Evolutionary conservation across 2,329 filamentous ascomycete species (phyloP).

Genomic region (Neurospora crassa): DNA sequence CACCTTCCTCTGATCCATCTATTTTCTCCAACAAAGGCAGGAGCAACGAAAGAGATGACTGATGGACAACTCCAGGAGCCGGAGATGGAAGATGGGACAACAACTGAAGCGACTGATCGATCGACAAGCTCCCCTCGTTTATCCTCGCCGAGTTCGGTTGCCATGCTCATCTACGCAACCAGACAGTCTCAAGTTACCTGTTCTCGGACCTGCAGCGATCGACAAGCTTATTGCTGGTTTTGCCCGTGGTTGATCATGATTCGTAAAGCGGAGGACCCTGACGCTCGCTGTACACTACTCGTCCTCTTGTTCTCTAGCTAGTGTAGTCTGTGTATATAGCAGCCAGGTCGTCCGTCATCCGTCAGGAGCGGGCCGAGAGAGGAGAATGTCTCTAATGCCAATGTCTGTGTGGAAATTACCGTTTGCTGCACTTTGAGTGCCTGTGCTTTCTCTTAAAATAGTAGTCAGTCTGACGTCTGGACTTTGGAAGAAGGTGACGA

Average conservation of each 20-base stretch:
- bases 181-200: background rate
- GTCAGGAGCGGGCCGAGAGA: background rate
- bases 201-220: conserved; percentile 5
- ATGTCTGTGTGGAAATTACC: background rate
- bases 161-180: background rate
- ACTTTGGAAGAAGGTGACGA: background rate
- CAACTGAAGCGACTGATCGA: background rate
- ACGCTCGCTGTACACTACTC: background rate
- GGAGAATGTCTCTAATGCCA: background rate
- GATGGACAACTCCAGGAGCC: background rate
- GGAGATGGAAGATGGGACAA: background rate
- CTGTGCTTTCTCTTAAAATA: background rate
- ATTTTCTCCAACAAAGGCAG: background rate
- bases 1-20: background rate
- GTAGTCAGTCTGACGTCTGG: background rate
- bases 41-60: background rate
- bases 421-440: background rate
- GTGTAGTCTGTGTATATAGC: background rate
- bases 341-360: background rate
- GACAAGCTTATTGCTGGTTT: conserved; percentile 4
- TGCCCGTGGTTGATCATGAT: background rate
- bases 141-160: background rate
- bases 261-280: background rate
- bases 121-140: background rate
- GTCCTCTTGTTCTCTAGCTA: conserved; percentile 1